Conservation (phyloP, 768 basidiomycete species). For the Mycena haematopus region DNA sequence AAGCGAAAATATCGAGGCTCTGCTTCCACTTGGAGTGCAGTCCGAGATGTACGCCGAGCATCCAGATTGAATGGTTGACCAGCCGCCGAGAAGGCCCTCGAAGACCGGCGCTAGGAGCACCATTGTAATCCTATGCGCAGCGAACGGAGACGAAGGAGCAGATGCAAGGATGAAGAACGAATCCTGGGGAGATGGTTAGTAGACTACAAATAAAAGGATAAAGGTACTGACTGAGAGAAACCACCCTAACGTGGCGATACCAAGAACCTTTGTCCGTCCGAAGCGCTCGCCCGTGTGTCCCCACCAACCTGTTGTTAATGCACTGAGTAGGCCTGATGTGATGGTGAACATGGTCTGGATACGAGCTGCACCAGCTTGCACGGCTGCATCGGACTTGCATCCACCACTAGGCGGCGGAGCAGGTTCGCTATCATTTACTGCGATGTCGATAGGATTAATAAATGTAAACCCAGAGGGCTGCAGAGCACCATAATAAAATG, state of each 20-base stretch:
- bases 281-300: slow-evolving; percentile 80
- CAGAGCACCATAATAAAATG: slow-evolving; percentile 9
- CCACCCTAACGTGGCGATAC: slow-evolving; percentile 68
- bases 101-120: slow-evolving; percentile 80
- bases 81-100: slow-evolving; percentile 86
- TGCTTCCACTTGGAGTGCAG: slow-evolving; percentile 84
- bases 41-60: slow-evolving; percentile 86
- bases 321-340: slow-evolving; percentile 80
- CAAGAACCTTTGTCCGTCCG: slow-evolving; percentile 79
- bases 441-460: slow-evolving; percentile 24
- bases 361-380: slow-evolving; percentile 46
- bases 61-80: slow-evolving; percentile 76
- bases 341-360: slow-evolving; percentile 81
- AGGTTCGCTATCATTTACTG: neutral
- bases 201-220: slow-evolving; percentile 6
- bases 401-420: neutral
- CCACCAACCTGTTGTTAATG: slow-evolving; percentile 91
- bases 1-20: slow-evolving; percentile 73
- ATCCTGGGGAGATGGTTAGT: slow-evolving; percentile 57
- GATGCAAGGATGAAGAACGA: slow-evolving; percentile 85
- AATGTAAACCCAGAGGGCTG: slow-evolving; percentile 27
- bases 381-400: slow-evolving; percentile 25
- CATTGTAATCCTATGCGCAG: slow-evolving; percentile 74
- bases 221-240: slow-evolving; percentile 42
- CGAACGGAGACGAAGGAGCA: slow-evolving; percentile 64